Conservation (phyloP, 768 basidiomycete species). For the Tylopilus sp. region DNA sequence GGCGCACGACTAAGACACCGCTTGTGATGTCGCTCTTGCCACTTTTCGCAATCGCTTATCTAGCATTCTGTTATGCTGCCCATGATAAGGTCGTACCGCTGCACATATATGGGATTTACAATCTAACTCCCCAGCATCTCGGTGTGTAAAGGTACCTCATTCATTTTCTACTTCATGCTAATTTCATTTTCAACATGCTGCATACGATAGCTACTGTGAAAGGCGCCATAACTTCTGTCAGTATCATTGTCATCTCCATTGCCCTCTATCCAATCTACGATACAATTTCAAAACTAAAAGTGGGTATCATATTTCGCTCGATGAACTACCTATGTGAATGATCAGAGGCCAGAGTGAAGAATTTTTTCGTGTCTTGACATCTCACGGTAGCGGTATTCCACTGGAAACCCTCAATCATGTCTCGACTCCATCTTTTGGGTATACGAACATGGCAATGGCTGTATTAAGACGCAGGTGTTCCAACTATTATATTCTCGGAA, state of each 20-base stretch:
- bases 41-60: slow-evolving; percentile 25
- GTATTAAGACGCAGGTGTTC: slow-evolving; percentile 21
- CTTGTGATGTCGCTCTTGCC: slow-evolving; percentile 23
- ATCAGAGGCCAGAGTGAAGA: slow-evolving; percentile 19
- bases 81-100: slow-evolving; percentile 24
- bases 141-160: too few species aligned
- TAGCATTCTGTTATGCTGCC: slow-evolving; percentile 29
- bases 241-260: slow-evolving; percentile 28
- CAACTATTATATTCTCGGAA: slow-evolving; percentile 19
- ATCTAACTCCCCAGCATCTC: slow-evolving; percentile 18
- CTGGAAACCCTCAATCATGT: slow-evolving; percentile 21
- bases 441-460: slow-evolving; percentile 9
- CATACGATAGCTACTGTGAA: slow-evolving; percentile 25
- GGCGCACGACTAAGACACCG: slow-evolving; percentile 5
- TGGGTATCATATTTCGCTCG: background rate
- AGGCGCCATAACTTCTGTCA: slow-evolving; percentile 26
- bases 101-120: slow-evolving; percentile 20
- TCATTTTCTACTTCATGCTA: background rate
- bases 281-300: slow-evolving; percentile 18
- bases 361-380: slow-evolving; percentile 25
- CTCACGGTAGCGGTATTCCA: slow-evolving; percentile 18
- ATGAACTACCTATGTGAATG: background rate
- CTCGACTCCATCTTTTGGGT: slow-evolving; percentile 24
- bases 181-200: background rate
- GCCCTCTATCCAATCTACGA: slow-evolving; percentile 25